phyloP scores from a whole-genome alignment of 2,329 filamentous ascomycete species.

The Fusarium longipes region DNA sequence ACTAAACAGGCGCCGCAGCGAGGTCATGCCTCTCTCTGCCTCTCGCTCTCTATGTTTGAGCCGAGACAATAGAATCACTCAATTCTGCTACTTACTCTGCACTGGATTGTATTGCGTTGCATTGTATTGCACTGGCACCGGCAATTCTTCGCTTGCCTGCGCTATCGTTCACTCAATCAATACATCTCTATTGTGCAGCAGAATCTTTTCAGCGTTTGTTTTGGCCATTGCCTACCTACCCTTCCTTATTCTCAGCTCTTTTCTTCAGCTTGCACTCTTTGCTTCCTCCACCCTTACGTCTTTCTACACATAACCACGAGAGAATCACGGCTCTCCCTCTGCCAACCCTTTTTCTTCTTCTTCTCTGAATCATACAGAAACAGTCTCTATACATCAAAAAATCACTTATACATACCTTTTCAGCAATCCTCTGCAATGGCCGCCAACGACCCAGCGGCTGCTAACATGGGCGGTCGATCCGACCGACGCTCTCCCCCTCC shows the following conservation, averaged over 20 bases:
- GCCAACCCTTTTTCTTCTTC: background rate
- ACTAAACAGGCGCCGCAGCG: constrained; percentile 23
- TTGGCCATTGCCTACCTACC: background rate
- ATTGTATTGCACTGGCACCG: background rate
- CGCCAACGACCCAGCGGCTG: constrained; percentile 52
- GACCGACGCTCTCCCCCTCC: constrained; percentile 55
- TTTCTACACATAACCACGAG: constrained; percentile 8
- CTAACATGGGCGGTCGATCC: constrained; percentile 49
- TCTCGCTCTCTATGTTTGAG: constrained; percentile 23
- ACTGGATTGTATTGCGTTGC: constrained; percentile 1
- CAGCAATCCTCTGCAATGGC: constrained; percentile 50
- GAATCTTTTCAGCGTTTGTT: constrained; percentile 1
- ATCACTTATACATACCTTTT: constrained; percentile 1
- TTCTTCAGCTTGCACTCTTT: constrained; percentile 26
- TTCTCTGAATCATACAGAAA: background rate
- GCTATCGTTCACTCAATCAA: constrained; percentile 6
- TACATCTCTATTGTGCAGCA: background rate
- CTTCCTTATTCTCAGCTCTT: constrained; percentile 21
- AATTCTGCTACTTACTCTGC: constrained; percentile 2
- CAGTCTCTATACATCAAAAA: background rate
- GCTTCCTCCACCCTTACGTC: constrained; percentile 22
- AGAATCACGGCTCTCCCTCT: constrained; percentile 6
- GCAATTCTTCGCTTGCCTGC: constrained; percentile 1
- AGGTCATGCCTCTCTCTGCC: constrained; percentile 38
- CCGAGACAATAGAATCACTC: constrained; percentile 31